phyloP scores from a whole-genome alignment of 352 stramenopile species.

The Globisporangium lucens region DNA sequence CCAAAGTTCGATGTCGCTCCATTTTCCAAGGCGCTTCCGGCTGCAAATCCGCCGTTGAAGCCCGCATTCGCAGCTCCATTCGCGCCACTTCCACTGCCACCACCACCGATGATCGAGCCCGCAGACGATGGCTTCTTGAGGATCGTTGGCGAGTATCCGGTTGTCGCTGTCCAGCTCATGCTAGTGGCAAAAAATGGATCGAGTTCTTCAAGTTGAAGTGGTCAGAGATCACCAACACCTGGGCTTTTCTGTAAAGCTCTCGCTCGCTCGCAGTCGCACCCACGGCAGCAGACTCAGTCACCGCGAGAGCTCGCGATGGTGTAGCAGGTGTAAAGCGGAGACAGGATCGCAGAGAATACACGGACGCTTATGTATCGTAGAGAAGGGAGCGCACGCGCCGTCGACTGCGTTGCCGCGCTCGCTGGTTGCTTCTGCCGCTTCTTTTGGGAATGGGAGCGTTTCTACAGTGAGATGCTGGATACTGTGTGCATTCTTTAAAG shows the following conservation, averaged over 20 bases:
- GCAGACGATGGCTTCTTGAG: conserved; percentile 21
- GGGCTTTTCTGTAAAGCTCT: background rate
- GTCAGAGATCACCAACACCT: background rate
- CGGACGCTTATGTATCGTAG: background rate
- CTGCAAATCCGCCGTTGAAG: background rate
- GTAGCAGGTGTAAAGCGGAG: background rate
- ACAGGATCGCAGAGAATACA: background rate
- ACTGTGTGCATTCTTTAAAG: background rate
- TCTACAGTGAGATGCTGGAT: background rate
- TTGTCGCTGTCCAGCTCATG: conserved; percentile 30
- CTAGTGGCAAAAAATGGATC: background rate
- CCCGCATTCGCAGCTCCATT: background rate
- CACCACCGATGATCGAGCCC: conserved; percentile 6
- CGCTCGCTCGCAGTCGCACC: conserved; percentile 1
- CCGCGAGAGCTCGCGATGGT: background rate
- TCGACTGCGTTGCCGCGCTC: background rate
- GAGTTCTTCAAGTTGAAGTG: conserved; percentile 17
- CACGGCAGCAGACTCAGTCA: background rate
- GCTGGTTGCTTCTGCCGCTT: background rate
- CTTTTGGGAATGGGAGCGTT: conserved; percentile 10
- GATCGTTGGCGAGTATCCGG: conserved; percentile 22
- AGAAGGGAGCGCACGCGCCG: background rate
- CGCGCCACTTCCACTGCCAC: background rate
- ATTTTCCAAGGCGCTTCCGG: conserved; percentile 4
- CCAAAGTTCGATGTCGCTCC: background rate